These are phyloP conservation scores for Hericium erinaceus DNA, from an alignment of 768 basidiomycete species.

Conservation along the genomic window DNA sequence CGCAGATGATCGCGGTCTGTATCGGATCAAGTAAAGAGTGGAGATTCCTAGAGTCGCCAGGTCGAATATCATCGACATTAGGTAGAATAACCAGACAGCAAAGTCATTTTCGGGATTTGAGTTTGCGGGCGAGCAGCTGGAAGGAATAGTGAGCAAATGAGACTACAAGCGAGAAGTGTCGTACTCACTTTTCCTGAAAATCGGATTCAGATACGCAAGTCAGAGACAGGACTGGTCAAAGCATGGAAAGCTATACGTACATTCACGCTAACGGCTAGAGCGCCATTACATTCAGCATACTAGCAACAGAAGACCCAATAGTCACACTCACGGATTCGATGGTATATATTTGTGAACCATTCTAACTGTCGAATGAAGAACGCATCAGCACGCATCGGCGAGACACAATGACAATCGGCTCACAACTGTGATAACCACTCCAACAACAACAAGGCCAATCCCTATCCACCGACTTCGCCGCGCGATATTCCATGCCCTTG, in stretches of 20 bases:
- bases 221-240: background rate
- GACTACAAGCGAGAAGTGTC: background rate
- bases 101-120: slow-evolving; percentile 15
- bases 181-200: slow-evolving; percentile 28
- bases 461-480: slow-evolving; percentile 26
- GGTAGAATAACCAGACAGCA: slow-evolving; percentile 51
- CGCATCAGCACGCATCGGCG: background rate
- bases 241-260: background rate
- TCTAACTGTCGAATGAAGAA: slow-evolving; percentile 30
- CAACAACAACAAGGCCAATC: slow-evolving; percentile 30
- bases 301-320: background rate
- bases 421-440: slow-evolving; percentile 5
- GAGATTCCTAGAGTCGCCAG: slow-evolving; percentile 40
- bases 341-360: slow-evolving; percentile 46
- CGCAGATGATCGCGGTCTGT: slow-evolving; percentile 28
- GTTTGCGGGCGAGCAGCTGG: slow-evolving; percentile 40
- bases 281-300: background rate
- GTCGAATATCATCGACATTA: slow-evolving; percentile 50
- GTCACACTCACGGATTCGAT: slow-evolving; percentile 35
- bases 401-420: background rate
- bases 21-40: slow-evolving; percentile 39
- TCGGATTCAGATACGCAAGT: background rate
- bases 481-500: slow-evolving; percentile 52
- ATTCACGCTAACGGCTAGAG: background rate
- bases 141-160: background rate